A percentile compares a stretch with the other conserved stretches of the same genome.
Conservation (phyloP, 1,284 basidiomycete genomes). For the Phellopilus nigrolimitatus region DNA sequence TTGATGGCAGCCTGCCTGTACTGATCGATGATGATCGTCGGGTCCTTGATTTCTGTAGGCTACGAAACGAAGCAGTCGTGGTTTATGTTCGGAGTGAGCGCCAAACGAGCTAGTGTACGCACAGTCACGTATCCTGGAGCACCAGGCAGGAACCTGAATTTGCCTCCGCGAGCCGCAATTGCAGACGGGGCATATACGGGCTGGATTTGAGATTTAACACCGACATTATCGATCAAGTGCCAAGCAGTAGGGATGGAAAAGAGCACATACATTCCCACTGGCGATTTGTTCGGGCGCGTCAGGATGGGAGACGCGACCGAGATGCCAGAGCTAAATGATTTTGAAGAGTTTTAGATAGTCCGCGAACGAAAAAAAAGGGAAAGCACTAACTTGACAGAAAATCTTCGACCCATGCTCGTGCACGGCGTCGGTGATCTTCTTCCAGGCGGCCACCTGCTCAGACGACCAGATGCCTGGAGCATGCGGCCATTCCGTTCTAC, state of each 20-base stretch:
- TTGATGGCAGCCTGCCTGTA: slow-evolving; percentile 50
- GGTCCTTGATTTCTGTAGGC: slow-evolving; percentile 41
- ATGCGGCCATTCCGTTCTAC: slow-evolving; percentile 28
- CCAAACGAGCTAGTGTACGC: slow-evolving; percentile 12
- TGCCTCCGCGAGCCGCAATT: slow-evolving; percentile 35
- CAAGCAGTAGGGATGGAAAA: not conserved
- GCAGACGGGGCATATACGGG: slow-evolving; percentile 38
- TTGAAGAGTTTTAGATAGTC: not conserved
- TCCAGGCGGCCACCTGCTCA: slow-evolving; percentile 35
- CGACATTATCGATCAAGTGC: not conserved
- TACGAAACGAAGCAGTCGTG: slow-evolving; percentile 20
- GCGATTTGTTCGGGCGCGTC: slow-evolving; percentile 27
- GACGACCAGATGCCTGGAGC: slow-evolving; percentile 34
- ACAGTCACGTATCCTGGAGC: slow-evolving; percentile 36
- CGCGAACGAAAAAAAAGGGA: not conserved
- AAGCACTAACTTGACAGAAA: slow-evolving; percentile 36
- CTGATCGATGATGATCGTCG: slow-evolving; percentile 35
- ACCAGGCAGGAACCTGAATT: slow-evolving; percentile 35
- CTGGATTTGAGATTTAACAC: not conserved
- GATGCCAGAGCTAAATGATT: slow-evolving; percentile 7
- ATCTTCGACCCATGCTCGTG: slow-evolving; percentile 38
- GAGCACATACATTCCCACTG: slow-evolving; percentile 20
- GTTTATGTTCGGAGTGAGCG: not conserved
- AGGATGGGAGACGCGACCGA: slow-evolving; percentile 33
- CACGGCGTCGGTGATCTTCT: slow-evolving; percentile 36